A percentile compares a stretch with the other conserved stretches of the same genome.
Conservation (phyloP, 345 rosid genomes). For the Noccaea caerulescens region DNA sequence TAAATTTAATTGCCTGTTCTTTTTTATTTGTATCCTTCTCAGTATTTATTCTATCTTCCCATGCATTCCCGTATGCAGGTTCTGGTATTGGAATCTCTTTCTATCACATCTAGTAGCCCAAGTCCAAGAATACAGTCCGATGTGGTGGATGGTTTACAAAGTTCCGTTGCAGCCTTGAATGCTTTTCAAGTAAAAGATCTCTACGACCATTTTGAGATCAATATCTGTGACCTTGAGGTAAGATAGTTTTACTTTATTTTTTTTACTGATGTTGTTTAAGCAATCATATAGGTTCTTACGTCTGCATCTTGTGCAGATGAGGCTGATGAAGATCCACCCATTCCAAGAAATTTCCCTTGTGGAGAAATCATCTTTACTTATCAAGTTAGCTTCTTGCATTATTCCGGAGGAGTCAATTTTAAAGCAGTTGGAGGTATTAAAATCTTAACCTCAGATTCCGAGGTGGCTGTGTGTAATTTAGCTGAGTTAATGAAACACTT, state of each 20-base stretch:
- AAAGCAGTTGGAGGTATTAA: conserved; percentile 78
- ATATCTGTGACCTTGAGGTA: conserved; percentile 66
- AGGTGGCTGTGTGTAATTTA: conserved; percentile 23
- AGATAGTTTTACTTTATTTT: conserved; percentile 16
- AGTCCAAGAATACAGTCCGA: conserved; percentile 44
- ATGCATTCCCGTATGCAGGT: conserved; percentile 52
- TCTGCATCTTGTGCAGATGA: conserved; percentile 57
- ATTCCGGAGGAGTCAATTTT: conserved; percentile 66
- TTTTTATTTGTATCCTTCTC: conserved; percentile 8
- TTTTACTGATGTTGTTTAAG: conserved; percentile 29
- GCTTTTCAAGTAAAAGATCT: conserved; percentile 56
- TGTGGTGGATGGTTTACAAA: conserved; percentile 43
- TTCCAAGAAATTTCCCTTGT: conserved; percentile 50
- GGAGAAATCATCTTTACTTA: conserved; percentile 60
- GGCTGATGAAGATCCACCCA: conserved; percentile 47
- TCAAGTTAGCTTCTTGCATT: conserved; percentile 57
- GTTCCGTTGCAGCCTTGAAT: conserved; percentile 40
- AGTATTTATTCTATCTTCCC: conserved; percentile 22
- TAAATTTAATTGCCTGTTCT: conserved; percentile 5
- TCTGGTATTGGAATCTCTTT: conserved; percentile 54
- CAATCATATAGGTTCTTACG: conserved; percentile 26
- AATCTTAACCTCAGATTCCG: conserved; percentile 24
- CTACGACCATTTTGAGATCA: conserved; percentile 62
- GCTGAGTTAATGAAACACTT: conserved; percentile 25
- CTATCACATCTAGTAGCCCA: conserved; percentile 49